Conservation (phyloP, 805 yeast genomes). For the Spathaspora boniae region DNA sequence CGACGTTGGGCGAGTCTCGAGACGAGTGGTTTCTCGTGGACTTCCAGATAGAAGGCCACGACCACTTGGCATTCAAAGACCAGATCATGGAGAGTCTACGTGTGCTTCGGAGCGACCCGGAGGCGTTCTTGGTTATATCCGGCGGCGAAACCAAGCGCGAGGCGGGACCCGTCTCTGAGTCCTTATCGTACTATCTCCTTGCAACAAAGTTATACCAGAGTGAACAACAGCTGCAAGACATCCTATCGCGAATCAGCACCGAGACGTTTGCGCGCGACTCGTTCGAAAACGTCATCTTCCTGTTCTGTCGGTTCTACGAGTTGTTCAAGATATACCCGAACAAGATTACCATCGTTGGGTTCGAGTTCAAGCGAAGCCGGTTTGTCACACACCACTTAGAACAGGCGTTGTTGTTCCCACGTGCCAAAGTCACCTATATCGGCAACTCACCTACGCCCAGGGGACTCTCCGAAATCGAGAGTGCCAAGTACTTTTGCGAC, state of each 20-base stretch:
- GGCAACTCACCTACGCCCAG: slow-evolving; percentile 57
- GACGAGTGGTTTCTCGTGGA: slow-evolving; percentile 65
- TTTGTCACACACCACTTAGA: slow-evolving; percentile 53
- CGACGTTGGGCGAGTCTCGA: slow-evolving; percentile 42
- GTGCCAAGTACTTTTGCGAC: slow-evolving; percentile 42
- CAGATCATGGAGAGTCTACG: slow-evolving; percentile 52
- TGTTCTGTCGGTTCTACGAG: slow-evolving; percentile 52
- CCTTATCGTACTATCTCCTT: slow-evolving; percentile 51
- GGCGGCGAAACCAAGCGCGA: slow-evolving; percentile 71
- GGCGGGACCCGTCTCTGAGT: slow-evolving; percentile 58
- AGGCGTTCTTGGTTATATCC: slow-evolving; percentile 43
- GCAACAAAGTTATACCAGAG: slow-evolving; percentile 27
- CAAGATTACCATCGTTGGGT: slow-evolving; percentile 59
- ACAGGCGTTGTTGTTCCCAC: slow-evolving; percentile 44
- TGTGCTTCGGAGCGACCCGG: slow-evolving; percentile 25
- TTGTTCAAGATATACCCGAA: slow-evolving; percentile 46
- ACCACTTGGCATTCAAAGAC: slow-evolving; percentile 60
- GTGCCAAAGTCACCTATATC: slow-evolving; percentile 40
- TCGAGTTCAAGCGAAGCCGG: slow-evolving; percentile 66
- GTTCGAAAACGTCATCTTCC: slow-evolving; percentile 69
- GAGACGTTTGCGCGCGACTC: slow-evolving; percentile 82
- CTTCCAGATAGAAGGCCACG: slow-evolving; percentile 67
- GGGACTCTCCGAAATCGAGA: slow-evolving; percentile 16
- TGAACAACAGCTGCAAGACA: too few relatives aligned
- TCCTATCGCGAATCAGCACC: slow-evolving; percentile 31